Evolutionary conservation across 345 rosid genomes (phyloP).

Genomic region (Salix caprea): DNA sequence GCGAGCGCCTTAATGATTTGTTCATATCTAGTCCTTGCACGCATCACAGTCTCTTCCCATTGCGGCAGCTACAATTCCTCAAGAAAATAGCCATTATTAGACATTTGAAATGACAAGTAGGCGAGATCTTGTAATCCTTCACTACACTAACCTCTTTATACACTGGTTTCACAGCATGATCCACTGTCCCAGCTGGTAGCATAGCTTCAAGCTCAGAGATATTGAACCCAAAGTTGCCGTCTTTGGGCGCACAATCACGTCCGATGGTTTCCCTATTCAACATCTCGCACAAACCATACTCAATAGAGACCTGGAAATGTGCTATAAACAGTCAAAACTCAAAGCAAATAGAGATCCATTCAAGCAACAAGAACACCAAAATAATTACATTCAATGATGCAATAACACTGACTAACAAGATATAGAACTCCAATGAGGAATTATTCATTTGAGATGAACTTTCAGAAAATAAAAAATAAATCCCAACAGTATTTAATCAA

Average conservation of each 20-base stretch:
- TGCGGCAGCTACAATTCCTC: constrained; percentile 49
- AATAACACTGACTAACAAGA: background rate
- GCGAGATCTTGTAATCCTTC: background rate
- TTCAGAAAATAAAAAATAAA: background rate
- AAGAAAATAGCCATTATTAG: background rate
- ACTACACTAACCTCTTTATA: constrained; percentile 46
- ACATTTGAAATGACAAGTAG: background rate
- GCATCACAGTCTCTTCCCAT: constrained; percentile 57
- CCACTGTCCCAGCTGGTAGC: constrained; percentile 64
- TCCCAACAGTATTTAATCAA: background rate
- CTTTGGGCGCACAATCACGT: constrained; percentile 48
- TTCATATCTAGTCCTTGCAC: constrained; percentile 51
- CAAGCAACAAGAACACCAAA: background rate
- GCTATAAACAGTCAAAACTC: background rate
- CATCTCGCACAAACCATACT: constrained; percentile 78
- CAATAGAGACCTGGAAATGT: constrained; percentile 57
- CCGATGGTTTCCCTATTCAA: constrained; percentile 55
- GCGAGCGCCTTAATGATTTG: constrained; percentile 57
- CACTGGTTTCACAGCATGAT: constrained; percentile 40
- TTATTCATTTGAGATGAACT: background rate
- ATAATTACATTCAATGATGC: background rate
- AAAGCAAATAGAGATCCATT: background rate
- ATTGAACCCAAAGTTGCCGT: constrained; percentile 54
- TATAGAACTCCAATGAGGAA: background rate
- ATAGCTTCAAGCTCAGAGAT: constrained; percentile 51